These are phyloP conservation scores for Yarrowia divulgata DNA, from an alignment of 805 yeast species.

Conservation along the genomic window DNA sequence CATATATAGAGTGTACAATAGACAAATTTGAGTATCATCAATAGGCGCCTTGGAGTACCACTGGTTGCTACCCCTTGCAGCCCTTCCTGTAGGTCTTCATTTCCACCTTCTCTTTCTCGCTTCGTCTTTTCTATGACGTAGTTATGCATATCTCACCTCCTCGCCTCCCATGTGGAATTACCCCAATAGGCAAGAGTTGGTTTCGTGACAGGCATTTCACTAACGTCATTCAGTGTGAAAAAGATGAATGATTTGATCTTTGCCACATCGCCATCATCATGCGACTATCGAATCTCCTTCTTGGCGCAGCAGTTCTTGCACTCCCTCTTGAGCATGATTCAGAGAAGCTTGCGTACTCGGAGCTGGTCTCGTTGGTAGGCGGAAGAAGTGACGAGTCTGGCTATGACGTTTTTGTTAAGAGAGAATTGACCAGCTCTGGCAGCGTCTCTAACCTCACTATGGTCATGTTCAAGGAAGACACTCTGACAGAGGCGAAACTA, in stretches of 20 bases:
- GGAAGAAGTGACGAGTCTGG: too few relatives aligned
- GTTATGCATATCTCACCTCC: background rate
- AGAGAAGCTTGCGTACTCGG: background rate
- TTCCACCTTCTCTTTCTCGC: background rate
- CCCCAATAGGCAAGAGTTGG: conserved; percentile 12
- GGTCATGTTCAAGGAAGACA: conserved; percentile 11
- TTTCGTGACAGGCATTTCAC: conserved; percentile 5
- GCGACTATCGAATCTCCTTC: background rate
- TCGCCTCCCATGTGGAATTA: background rate
- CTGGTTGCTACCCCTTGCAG: too few relatives aligned
- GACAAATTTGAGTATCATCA: background rate
- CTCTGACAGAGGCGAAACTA: background rate
- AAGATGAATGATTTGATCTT: background rate
- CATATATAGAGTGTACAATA: conserved; percentile 21
- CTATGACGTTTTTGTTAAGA: background rate
- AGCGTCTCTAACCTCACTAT: background rate
- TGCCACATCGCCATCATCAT: background rate
- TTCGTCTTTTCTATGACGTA: background rate
- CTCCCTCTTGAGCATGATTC: background rate
- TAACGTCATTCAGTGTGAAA: background rate
- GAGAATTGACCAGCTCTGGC: background rate
- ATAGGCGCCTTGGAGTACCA: too few relatives aligned
- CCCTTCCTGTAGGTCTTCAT: too few relatives aligned
- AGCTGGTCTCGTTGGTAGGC: background rate
- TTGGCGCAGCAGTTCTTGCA: background rate